Percentiles rank a stretch among this genome's conserved stretches.
Conservation (phyloP, 2,329 filamentous ascomycete genomes). For the Pseudogymnoascus sp. region DNA sequence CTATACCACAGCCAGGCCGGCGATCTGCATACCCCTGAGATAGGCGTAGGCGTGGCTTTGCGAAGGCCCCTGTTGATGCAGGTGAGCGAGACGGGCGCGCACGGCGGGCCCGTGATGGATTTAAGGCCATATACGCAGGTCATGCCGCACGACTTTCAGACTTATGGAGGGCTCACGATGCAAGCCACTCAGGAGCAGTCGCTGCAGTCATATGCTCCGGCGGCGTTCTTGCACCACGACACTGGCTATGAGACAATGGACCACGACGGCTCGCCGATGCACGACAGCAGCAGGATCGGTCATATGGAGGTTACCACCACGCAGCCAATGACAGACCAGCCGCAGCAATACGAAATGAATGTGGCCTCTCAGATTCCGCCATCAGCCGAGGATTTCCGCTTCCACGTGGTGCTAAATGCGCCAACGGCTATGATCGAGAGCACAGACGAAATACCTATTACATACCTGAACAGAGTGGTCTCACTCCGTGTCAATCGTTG, state of each 20-base stretch:
- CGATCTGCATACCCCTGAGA: constrained; percentile 78
- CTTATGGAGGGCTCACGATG: neutral
- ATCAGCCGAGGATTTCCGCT: constrained; percentile 71
- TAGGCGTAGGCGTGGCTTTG: constrained; percentile 55
- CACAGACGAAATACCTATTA: constrained; percentile 86
- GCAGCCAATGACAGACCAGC: constrained; percentile 51
- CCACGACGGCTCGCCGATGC: constrained; percentile 63
- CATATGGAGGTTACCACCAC: constrained; percentile 56
- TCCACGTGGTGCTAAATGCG: constrained; percentile 81
- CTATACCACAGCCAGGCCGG: constrained; percentile 77
- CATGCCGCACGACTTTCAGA: constrained; percentile 28
- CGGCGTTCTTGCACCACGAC: constrained; percentile 73
- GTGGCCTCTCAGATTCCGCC: constrained; percentile 43
- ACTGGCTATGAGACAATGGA: constrained; percentile 75
- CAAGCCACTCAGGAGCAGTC: constrained; percentile 32
- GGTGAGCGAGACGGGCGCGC: constrained; percentile 49
- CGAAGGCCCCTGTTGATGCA: constrained; percentile 65
- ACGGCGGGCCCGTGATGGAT: no score
- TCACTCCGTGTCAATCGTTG: constrained; percentile 77
- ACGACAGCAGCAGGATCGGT: constrained; percentile 47
- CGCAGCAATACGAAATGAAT: constrained; percentile 40
- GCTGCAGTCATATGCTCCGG: constrained; percentile 60
- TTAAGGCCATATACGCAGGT: no score
- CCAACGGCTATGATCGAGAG: constrained; percentile 95
- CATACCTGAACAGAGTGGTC: constrained; percentile 96